Evolutionary conservation across 768 basidiomycete genomes (phyloP), one percentile per base, ranked within the genome.

Genomic region (Phylloporus sp.): DNA sequence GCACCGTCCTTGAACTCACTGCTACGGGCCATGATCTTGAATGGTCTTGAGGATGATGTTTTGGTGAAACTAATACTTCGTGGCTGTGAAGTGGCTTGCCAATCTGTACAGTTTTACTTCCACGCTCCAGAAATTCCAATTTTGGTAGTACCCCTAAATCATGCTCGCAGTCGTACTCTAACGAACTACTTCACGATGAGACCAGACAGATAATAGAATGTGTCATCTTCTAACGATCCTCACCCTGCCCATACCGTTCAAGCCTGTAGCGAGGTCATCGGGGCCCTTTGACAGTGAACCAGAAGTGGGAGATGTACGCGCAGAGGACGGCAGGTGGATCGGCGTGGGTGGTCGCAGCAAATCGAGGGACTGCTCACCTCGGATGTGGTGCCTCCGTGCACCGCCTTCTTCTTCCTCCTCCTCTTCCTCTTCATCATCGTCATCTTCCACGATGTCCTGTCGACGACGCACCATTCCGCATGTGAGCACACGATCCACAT

Each of bases 11-110:
- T 23, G 22, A 39, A 77, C 87, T 75, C 74, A 89, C 88, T 84
- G 71, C 76, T 81, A 67, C 89, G 85, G 69, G 76, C 78, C 88
- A 91, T 91, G 78, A 72, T 80, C 79, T 70, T 71, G 61, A 59
- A n/a, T 67, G 60, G 76, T 84, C 78, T 83, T 80, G 80, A 80
- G 69, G 76, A 39, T 60, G 34, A 11, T 26, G 50, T 39, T 6
- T 45, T 28, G 12, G 13, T 15, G 20, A 6, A 20, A 10, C 16
- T 9, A 20, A 44, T 43, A 60, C 69, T 71, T n/a, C 31, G 54
- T 77, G 80, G 80, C 78, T 80, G 66, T 56, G 47, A 2, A 12
- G 56, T 77, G 80, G 81, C 80, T 82, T 61, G 69, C 69, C n/a
- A n/a, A 70, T n/a, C 81, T 85, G 70, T 82, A 82, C 66, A 86